Base-by-base conservation (phyloP, 2,329 filamentous ascomycete species). In the Aureobasidium lini region DNA sequence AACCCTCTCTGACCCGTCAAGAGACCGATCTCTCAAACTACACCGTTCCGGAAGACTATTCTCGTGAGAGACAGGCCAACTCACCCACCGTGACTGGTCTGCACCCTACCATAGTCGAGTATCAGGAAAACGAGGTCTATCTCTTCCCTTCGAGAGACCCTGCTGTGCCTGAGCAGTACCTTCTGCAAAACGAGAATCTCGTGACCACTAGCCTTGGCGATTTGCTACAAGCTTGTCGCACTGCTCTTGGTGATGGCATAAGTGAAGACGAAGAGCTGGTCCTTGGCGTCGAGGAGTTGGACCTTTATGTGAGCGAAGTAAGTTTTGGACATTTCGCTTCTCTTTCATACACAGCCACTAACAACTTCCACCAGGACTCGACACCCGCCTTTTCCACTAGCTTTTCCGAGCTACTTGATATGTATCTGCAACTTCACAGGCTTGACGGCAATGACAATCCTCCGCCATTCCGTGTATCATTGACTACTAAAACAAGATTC, bases 301-400 rank as follows among this genome's bases (percentile, higher is more conserved):
- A 77, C 64, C 72, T 86, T 59, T 76, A 80, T 65, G 71, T 84
- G 65, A 77, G 75, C 65, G 84, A 86, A 75, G 83, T 84, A 70
- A 72, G 79, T 71, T 8, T 42, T n/a, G 34, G 1, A 7, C 1
- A 10, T 8, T 6, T 13, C 15, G 8, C 1, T 56, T 18, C 28
- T 50, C 18, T 44, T 39, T 62, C 32, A 8, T 23, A 10, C 28
- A 16, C 40, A 28, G 11, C 10, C 18, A 37, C 65, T 66, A 61
- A 66, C 50, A 11, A 9, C 46, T 50, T 60, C 11, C 63, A 15
- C 10, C 28, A 84, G 80, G 77, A 79, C 66, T 81, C 79, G 44
- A 68, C 71, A 40, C 71, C 79, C 66, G 69, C 77, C 49, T 72
- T 75, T 64, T 72, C 77, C 65, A 71, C 81, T 62, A 79, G 79